Evolutionary conservation across 2,329 filamentous ascomycete genomes (phyloP).

Genomic region (Colletotrichum euphorbiae): DNA sequence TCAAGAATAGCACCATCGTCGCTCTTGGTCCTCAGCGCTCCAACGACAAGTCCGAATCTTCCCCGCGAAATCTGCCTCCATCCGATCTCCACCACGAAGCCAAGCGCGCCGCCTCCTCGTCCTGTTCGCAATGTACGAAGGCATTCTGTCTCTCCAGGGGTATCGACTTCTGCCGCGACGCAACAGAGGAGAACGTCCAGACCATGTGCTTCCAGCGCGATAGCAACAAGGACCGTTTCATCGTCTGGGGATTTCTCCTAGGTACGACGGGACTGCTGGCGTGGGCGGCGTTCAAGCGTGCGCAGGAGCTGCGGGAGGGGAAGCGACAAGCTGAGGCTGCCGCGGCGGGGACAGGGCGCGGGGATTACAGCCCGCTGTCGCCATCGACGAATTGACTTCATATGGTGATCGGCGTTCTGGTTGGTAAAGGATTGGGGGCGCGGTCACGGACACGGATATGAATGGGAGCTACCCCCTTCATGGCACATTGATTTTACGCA

Average conservation of each 20-base stretch:
- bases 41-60: conserved; percentile 33
- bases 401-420: not conserved
- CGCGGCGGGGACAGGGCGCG: conserved; percentile 36
- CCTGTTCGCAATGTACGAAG: conserved; percentile 73
- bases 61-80: conserved; percentile 42
- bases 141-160: conserved; percentile 71
- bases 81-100: conserved; percentile 39
- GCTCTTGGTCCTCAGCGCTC: conserved; percentile 62
- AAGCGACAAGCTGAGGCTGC: conserved; percentile 37
- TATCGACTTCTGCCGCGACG: conserved; percentile 72
- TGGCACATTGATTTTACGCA: not conserved
- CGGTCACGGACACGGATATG: not conserved
- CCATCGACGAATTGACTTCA: conserved; percentile 13
- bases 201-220: conserved; percentile 76
- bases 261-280: conserved; percentile 69
- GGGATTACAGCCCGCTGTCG: conserved; percentile 16
- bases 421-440: not conserved
- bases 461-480: not conserved
- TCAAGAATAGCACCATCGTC: conserved; percentile 76
- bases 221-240: conserved; percentile 74
- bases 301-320: conserved; percentile 55
- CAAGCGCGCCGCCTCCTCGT: conserved; percentile 54
- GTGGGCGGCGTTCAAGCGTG: conserved; percentile 67
- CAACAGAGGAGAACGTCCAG: conserved; percentile 70
- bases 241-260: conserved; percentile 73